Conservation (phyloP, 2,329 filamentous ascomycete genomes). For the Fonsecaea multimorphosa region DNA sequence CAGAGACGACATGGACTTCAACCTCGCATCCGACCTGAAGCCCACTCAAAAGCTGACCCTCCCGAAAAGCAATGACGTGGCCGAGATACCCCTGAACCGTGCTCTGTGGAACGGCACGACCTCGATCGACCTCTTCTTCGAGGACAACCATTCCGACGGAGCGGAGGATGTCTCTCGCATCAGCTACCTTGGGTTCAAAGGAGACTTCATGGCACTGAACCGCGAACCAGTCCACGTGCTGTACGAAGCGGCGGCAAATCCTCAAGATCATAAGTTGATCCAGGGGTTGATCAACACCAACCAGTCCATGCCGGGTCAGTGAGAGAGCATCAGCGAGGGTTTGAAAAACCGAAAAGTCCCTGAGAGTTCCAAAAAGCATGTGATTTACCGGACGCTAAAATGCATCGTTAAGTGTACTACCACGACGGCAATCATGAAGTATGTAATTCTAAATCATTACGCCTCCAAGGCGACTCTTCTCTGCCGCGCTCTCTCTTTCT, state of each 20-base stretch:
- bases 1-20: slow-evolving; percentile 84
- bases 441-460: slow-evolving; percentile 30
- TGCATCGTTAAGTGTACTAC: slow-evolving; percentile 24
- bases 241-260: slow-evolving; percentile 94
- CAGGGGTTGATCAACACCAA: slow-evolving; percentile 50
- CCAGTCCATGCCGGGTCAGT: slow-evolving; percentile 52
- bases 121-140: slow-evolving; percentile 82
- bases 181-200: slow-evolving; percentile 88
- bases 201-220: slow-evolving; percentile 87
- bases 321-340: slow-evolving; percentile 24
- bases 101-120: slow-evolving; percentile 87
- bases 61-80: slow-evolving; percentile 65
- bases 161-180: slow-evolving; percentile 81
- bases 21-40: slow-evolving; percentile 69
- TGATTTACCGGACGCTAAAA: slow-evolving; percentile 10
- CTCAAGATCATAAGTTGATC: slow-evolving; percentile 73
- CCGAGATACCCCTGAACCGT: slow-evolving; percentile 87
- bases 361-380: background rate
- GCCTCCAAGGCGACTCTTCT: slow-evolving; percentile 41
- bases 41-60: slow-evolving; percentile 80
- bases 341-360: background rate
- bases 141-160: slow-evolving; percentile 83
- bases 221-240: slow-evolving; percentile 82
- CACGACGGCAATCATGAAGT: slow-evolving; percentile 22
- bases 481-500: slow-evolving; percentile 44